These are phyloP conservation scores for Phylloporus arenicola DNA, from an alignment of 768 basidiomycete species.

Conservation along the genomic window DNA sequence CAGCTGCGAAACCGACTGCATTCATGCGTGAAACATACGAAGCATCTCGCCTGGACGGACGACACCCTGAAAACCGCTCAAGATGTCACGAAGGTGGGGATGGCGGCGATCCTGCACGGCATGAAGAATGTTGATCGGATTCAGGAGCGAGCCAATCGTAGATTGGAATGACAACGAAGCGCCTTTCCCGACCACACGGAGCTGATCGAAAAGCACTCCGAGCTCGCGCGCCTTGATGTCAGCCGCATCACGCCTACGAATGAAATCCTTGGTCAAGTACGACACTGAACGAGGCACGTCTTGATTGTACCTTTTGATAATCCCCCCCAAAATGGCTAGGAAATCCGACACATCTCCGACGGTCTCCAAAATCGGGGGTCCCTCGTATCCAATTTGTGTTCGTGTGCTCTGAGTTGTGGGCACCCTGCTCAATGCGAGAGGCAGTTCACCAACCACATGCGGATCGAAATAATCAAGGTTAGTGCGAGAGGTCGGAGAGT, in stretches of 20 bases:
- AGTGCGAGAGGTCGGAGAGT: conserved; percentile 26
- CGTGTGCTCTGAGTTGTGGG: conserved; percentile 8
- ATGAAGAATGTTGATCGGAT: conserved; percentile 43
- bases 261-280: neutral
- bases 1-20: neutral
- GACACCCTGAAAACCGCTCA: conserved; percentile 50
- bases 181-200: conserved; percentile 57
- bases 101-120: conserved; percentile 46
- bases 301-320: conserved; percentile 18
- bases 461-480: conserved; percentile 53
- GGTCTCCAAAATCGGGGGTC: neutral
- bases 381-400: neutral
- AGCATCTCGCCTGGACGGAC: conserved; percentile 64
- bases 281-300: neutral
- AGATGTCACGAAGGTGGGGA: conserved; percentile 54
- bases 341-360: conserved; percentile 28
- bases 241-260: conserved; percentile 40
- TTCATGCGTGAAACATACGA: conserved; percentile 38
- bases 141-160: conserved; percentile 58
- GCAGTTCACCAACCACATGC: conserved; percentile 33
- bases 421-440: conserved; percentile 12
- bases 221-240: conserved; percentile 49
- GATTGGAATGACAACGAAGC: conserved; percentile 48
- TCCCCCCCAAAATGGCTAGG: conserved; percentile 21
- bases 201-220: conserved; percentile 55